Evolutionary conservation across 2,329 filamentous ascomycete genomes (phyloP).

Genomic region (Esteya vermicola): DNA sequence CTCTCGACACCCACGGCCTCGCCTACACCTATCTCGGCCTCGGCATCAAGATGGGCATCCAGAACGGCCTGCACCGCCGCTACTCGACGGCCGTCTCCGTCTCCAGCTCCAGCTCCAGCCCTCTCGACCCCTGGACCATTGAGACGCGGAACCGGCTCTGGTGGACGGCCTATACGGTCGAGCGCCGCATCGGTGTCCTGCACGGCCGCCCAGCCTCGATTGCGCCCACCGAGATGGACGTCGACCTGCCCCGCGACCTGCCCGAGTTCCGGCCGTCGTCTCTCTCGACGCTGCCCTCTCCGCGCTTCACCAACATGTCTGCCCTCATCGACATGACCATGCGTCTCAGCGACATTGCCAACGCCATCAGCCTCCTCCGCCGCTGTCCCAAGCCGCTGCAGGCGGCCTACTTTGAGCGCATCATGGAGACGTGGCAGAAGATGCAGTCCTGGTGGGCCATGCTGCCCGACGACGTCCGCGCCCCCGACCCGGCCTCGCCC

Average conservation of each 20-base stretch:
- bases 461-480: constrained; percentile 21
- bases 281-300: not conserved
- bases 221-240: constrained; percentile 36
- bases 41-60: constrained; percentile 41
- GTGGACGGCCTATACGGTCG: constrained; percentile 42
- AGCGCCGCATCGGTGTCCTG: constrained; percentile 41
- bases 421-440: constrained; percentile 22
- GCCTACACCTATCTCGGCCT: constrained; percentile 43
- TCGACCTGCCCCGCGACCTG: constrained; percentile 25
- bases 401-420: constrained; percentile 22
- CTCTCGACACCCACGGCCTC: constrained; percentile 39
- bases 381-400: constrained; percentile 23
- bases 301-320: constrained; percentile 3
- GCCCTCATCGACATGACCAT: constrained; percentile 17
- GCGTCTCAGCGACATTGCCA: constrained; percentile 22
- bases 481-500: constrained; percentile 24
- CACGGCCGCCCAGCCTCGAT: constrained; percentile 42
- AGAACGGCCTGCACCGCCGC: constrained; percentile 43
- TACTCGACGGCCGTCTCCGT: constrained; percentile 18
- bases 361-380: constrained; percentile 24
- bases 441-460: constrained; percentile 26
- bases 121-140: constrained; percentile 29
- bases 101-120: no score
- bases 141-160: constrained; percentile 41
- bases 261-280: constrained; percentile 1